Conservation (phyloP, 2,329 filamentous ascomycete genomes). For the Fusarium secorum region DNA sequence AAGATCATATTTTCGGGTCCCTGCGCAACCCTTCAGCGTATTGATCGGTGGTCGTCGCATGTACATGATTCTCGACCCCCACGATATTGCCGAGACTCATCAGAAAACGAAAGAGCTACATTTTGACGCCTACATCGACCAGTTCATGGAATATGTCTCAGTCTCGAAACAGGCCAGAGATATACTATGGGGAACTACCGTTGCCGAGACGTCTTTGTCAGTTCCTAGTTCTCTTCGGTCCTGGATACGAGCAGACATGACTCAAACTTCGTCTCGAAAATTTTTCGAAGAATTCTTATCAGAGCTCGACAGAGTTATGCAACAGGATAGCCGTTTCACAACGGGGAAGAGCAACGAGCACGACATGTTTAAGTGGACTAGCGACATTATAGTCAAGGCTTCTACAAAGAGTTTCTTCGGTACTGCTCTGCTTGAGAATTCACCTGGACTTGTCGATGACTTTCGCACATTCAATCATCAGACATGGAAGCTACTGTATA, state of each 20-base stretch:
- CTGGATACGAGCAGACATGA: neutral
- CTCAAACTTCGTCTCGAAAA: accelerated
- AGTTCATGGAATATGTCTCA: neutral
- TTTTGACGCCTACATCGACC: neutral
- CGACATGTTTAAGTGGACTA: neutral
- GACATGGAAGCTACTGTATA: neutral
- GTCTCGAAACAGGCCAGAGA: neutral
- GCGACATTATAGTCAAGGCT: neutral
- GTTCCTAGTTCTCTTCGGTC: neutral
- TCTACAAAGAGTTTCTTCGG: neutral
- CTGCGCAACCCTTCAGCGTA: neutral
- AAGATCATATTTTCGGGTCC: neutral
- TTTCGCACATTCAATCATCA: neutral
- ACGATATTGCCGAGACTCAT: neutral
- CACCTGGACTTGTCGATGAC: neutral
- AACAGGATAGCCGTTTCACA: neutral
- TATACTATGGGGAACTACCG: neutral
- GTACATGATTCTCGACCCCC: neutral
- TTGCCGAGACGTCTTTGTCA: neutral
- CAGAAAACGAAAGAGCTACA: neutral
- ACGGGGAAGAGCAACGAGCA: neutral
- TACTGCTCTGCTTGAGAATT: neutral
- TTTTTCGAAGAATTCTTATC: neutral
- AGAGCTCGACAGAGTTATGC: neutral
- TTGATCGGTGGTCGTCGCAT: neutral